Conservation (phyloP, 805 yeast species). For the Blastobotrys terrestris region DNA sequence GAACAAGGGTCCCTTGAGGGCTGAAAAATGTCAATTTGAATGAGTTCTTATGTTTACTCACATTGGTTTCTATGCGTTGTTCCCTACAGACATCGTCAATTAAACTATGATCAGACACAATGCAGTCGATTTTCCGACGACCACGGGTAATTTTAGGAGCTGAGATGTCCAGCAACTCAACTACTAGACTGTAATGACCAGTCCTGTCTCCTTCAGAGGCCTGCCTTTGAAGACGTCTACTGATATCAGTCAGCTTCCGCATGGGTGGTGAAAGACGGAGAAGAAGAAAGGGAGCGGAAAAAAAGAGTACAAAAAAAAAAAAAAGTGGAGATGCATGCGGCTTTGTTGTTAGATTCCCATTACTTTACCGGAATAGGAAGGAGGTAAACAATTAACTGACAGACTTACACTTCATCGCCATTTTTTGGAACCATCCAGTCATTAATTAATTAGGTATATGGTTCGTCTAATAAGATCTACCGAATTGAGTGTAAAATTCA, state of each 20-base stretch:
- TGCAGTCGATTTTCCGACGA: neutral
- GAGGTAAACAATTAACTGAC: neutral
- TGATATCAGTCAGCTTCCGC: neutral
- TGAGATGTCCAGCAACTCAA: neutral
- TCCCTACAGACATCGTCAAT: neutral
- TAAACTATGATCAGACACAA: neutral
- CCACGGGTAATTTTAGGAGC: neutral
- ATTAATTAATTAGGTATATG: neutral
- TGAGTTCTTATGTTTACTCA: neutral
- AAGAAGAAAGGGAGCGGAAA: no score
- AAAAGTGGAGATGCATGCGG: neutral
- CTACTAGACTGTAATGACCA: neutral
- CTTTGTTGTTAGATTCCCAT: neutral
- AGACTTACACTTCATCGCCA: neutral
- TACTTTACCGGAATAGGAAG: neutral
- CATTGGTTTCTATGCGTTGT: neutral
- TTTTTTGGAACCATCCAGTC: neutral
- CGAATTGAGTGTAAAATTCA: conserved; percentile 84
- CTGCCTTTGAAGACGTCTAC: neutral
- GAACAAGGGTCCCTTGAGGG: neutral
- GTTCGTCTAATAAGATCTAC: conserved; percentile 73
- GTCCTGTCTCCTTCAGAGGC: neutral
- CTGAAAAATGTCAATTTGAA: neutral
- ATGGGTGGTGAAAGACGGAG: neutral
- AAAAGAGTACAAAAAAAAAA: neutral